Evolutionary conservation across 208 protist genomes (phyloP).

Genomic region (Herpetomonas tarakana): DNA sequence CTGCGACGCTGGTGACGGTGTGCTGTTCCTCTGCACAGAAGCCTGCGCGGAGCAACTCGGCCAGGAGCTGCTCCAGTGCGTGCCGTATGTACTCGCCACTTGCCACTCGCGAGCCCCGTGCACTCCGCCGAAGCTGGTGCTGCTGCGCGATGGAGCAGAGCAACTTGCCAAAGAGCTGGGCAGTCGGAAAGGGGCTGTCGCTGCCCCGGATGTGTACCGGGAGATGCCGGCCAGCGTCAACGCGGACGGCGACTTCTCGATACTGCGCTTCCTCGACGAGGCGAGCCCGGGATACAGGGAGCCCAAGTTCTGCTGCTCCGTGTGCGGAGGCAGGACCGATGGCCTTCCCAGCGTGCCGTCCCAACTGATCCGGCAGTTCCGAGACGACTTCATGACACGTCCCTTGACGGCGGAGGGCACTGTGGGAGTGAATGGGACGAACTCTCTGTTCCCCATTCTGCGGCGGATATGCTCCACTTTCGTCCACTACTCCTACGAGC

Average conservation of each 20-base stretch:
- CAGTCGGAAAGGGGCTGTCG: neutral
- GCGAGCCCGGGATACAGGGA: constrained; percentile 1
- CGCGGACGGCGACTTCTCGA: neutral
- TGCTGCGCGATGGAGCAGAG: constrained; percentile 17
- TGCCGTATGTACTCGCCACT: constrained; percentile 33
- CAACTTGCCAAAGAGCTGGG: constrained; percentile 20
- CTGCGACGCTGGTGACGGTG: constrained; percentile 44
- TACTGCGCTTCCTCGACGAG: constrained; percentile 25
- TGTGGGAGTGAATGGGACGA: constrained; percentile 3
- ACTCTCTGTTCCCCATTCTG: constrained; percentile 22
- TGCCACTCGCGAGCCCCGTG: constrained; percentile 24
- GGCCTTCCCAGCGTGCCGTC: constrained; percentile 37
- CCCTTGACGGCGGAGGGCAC: neutral
- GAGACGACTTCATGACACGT: constrained; percentile 31
- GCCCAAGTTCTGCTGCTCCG: constrained; percentile 24
- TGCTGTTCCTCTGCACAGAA: constrained; percentile 64
- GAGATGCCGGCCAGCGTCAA: neutral
- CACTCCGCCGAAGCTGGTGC: constrained; percentile 14
- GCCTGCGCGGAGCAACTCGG: constrained; percentile 41
- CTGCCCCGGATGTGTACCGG: neutral
- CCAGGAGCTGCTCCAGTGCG: constrained; percentile 35
- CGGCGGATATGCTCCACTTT: constrained; percentile 46
- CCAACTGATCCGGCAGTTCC: constrained; percentile 45
- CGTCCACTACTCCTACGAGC: constrained; percentile 22
- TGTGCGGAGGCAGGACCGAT: constrained; percentile 36